Conservation (phyloP, 2,329 filamentous ascomycete species). For the Mycogone perniciosa region DNA sequence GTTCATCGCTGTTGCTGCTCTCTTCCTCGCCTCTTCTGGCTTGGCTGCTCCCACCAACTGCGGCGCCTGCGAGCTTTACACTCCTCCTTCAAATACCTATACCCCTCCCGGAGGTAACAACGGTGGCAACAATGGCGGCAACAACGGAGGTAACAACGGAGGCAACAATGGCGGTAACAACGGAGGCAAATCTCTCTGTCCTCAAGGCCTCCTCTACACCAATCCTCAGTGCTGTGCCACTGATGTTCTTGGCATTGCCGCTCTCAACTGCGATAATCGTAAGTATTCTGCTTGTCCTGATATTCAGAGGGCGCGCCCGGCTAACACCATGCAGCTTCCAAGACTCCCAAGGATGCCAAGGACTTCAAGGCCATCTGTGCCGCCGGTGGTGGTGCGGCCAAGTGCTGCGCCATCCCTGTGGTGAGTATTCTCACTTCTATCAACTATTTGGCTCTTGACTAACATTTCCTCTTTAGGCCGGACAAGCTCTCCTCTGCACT, state of each 20-base stretch:
- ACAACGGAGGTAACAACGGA: background rate
- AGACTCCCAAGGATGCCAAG: background rate
- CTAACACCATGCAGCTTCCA: background rate
- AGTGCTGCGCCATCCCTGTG: conserved; percentile 12
- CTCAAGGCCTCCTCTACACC: conserved; percentile 2
- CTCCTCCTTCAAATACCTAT: background rate
- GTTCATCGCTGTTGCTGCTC: conserved; percentile 14
- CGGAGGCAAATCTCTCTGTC: background rate
- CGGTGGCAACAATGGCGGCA: background rate
- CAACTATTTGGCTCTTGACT: background rate
- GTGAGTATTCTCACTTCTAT: background rate
- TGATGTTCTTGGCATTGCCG: conserved; percentile 6
- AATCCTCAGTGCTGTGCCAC: conserved; percentile 11
- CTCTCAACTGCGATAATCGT: conserved; percentile 11
- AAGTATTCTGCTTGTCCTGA: background rate
- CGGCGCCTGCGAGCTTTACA: background rate
- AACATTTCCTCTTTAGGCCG: background rate
- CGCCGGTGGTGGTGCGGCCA: background rate
- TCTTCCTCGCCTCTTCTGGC: conserved; percentile 12
- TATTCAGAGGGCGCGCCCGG: background rate
- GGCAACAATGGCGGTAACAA: background rate
- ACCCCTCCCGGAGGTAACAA: background rate
- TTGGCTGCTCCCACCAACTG: conserved; percentile 13
- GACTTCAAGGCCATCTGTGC: conserved; percentile 5
- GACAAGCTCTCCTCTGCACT: conserved; percentile 7